These are phyloP conservation scores for Malus asiatica DNA, from an alignment of 306 rosid species.

Conservation along the genomic window DNA sequence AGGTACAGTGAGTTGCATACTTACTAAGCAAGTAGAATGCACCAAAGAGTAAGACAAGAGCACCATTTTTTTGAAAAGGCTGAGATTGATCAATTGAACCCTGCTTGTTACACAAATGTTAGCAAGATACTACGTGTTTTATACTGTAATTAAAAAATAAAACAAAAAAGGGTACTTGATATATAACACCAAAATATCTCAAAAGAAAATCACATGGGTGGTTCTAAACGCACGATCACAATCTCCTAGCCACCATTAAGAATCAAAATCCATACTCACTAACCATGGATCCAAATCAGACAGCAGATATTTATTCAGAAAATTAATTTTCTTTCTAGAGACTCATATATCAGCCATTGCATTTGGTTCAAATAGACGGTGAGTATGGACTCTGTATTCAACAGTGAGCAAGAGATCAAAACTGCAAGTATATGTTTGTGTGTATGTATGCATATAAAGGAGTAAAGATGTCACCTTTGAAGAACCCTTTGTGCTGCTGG, in stretches of 20 bases:
- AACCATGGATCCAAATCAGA: not conserved
- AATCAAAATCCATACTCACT: not conserved
- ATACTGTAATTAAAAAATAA: not conserved
- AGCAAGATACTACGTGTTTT: not conserved
- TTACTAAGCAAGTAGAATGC: slow-evolving; percentile 87
- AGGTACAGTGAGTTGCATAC: slow-evolving; percentile 94
- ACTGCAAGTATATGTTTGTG: not conserved
- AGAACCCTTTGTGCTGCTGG: slow-evolving; percentile 52
- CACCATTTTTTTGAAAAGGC: slow-evolving; percentile 92
- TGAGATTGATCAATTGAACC: slow-evolving; percentile 81
- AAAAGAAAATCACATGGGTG: not conserved
- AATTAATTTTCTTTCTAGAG: not conserved
- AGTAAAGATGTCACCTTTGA: slow-evolving; percentile 54
- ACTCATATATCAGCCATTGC: not conserved
- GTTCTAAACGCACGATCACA: not conserved
- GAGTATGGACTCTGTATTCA: not conserved
- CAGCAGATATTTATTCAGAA: not conserved
- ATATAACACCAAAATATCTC: slow-evolving; percentile 3
- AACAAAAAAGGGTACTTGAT: not conserved
- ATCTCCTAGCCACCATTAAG: not conserved
- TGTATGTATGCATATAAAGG: not conserved
- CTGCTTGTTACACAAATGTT: slow-evolving; percentile 39
- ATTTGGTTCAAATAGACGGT: not conserved
- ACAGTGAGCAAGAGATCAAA: not conserved
- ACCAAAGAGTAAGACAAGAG: slow-evolving; percentile 72